phyloP scores from a whole-genome alignment of 257 asterid genomes.

The Anisodus tanguticus region DNA sequence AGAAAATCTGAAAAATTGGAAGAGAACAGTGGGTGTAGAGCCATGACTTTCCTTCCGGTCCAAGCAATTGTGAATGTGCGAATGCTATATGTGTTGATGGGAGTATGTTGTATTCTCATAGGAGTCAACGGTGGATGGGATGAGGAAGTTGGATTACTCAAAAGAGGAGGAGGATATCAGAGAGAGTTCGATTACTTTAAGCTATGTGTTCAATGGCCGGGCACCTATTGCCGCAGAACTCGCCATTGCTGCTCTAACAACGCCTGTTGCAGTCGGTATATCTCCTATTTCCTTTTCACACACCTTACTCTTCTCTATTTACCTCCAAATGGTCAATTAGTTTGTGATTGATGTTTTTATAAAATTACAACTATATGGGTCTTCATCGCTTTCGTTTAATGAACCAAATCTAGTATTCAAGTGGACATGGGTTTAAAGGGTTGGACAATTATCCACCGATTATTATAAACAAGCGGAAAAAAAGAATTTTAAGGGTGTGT shows the following conservation, averaged over 20 bases:
- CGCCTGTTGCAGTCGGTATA: conserved; percentile 80
- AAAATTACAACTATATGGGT: background rate
- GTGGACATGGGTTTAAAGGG: background rate
- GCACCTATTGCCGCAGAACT: conserved; percentile 65
- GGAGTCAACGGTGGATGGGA: conserved; percentile 46
- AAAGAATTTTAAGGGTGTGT: too few species aligned
- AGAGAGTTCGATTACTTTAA: conserved; percentile 83
- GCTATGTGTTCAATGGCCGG: conserved; percentile 88
- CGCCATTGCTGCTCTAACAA: conserved; percentile 70
- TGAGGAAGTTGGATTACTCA: conserved; percentile 29
- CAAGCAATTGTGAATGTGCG: conserved; percentile 37
- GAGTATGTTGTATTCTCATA: conserved; percentile 40
- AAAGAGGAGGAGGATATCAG: conserved; percentile 39
- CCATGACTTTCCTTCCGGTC: conserved; percentile 54
- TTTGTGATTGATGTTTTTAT: background rate
- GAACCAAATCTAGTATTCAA: background rate
- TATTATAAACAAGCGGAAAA: background rate
- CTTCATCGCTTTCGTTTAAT: background rate
- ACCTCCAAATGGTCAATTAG: background rate
- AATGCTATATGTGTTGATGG: conserved; percentile 41
- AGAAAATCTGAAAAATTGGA: background rate
- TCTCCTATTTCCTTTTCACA: background rate
- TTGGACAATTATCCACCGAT: background rate
- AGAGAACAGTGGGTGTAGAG: background rate
- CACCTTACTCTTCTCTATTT: too few species aligned